phyloP scores from a whole-genome alignment of 768 basidiomycete species.

The Kwoniella mangroviensis region DNA sequence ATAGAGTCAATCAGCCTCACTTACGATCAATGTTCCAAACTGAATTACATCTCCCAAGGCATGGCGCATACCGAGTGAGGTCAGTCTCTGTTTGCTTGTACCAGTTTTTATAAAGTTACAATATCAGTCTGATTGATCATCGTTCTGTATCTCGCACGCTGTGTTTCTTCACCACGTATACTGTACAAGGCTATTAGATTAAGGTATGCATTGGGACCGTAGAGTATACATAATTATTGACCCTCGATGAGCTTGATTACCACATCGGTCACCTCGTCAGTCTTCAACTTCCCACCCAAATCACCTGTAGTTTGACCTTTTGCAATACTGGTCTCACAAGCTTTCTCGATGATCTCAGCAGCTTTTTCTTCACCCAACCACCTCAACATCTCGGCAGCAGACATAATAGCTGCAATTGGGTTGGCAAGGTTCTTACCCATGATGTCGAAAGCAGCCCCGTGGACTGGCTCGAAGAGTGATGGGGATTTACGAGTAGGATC shows the following conservation, averaged over 20 bases:
- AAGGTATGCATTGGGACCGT: background rate
- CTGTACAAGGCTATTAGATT: no score
- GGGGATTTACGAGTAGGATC: slow-evolving; percentile 61
- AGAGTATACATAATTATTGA: background rate
- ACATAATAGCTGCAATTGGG: slow-evolving; percentile 65
- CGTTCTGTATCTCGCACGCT: no score
- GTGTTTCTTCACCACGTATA: no score
- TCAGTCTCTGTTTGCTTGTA: no score
- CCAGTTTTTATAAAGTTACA: no score
- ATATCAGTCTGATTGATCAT: no score
- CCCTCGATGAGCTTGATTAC: slow-evolving; percentile 15
- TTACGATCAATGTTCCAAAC: no score
- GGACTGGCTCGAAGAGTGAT: slow-evolving; percentile 64
- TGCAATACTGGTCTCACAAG: slow-evolving; percentile 24
- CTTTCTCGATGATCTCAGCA: slow-evolving; percentile 23
- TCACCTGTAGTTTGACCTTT: slow-evolving; percentile 33
- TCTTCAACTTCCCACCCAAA: slow-evolving; percentile 32
- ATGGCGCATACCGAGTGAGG: no score
- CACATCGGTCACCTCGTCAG: slow-evolving; percentile 21
- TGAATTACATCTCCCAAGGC: no score
- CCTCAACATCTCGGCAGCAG: slow-evolving; percentile 64
- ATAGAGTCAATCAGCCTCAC: background rate
- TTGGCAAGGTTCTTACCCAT: slow-evolving; percentile 64
- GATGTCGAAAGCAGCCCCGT: slow-evolving; percentile 66
- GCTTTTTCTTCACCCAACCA: slow-evolving; percentile 43